Evolutionary conservation across 1,284 basidiomycete species (phyloP), one percentile per base, ranked within the genome.

Genomic region (Trichosporon sp.): DNA sequence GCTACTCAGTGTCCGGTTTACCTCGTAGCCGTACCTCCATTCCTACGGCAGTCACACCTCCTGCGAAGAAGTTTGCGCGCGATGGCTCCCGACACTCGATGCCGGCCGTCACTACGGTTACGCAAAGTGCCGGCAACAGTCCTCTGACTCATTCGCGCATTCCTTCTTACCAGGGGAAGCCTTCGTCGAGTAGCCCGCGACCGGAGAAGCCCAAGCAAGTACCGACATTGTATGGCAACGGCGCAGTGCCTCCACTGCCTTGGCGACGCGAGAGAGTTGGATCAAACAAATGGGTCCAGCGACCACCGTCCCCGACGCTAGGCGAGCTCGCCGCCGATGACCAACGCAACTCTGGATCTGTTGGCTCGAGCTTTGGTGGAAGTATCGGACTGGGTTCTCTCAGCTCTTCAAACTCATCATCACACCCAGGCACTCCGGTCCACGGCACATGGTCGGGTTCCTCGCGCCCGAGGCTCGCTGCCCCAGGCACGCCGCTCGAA

Each of bases 221-320:
- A 19, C 21, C 33, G 4, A 34, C 56, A 21, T 21, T 57, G 32
- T 57, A 33, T 13, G 33, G 32, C 9, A 31, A 21, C n/a, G 46
- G 61, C 19, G 49, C 46, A 11, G 56, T 49, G 27, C 65, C 62
- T 4, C 65, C 65, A 2, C 60, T 64, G 13, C 66, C 66, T 0
- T 67, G 66, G 66, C 58, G 66, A 0, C 52, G 61, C 8, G 62
- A 67, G 34, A 44, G 59, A 19, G 37, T 56, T 9, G 60, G 59
- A 6, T 49, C 59, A 19, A 27, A 33, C 19, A 58, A 60, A 10
- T 67, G 66, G 66, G 58, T 67, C 6, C 66, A 67, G 61, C 61
- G 61, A 10, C 56, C 66, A 11, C 46, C 58, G 14, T 62, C 60
- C 5, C 63, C 58, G 10, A 37, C 31, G 40, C 54, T 19, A n/a